Percentiles rank a stretch among this genome's conserved stretches.
These are phyloP conservation scores for Carex scoparia DNA, from an alignment of 176 grass and related monocot genomes.

Conservation along the genomic window DNA sequence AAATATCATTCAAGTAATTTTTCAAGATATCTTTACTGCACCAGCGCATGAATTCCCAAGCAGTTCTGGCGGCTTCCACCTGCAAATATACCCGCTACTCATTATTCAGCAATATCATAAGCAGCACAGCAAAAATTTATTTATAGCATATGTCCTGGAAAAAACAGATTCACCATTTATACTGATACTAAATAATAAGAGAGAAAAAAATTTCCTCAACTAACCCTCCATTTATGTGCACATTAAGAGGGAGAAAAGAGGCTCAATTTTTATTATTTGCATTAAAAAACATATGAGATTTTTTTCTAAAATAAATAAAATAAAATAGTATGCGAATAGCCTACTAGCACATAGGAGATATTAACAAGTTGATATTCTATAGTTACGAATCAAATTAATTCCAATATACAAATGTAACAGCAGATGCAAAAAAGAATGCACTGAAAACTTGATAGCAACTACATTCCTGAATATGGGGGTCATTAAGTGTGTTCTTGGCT, in stretches of 20 bases:
- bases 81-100: not conserved
- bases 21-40: not conserved
- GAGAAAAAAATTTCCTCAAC: not conserved
- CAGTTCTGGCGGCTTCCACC: not conserved
- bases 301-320: too few species aligned
- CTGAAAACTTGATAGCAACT: not conserved
- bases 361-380: not conserved
- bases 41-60: not conserved
- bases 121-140: not conserved
- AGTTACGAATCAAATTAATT: not conserved
- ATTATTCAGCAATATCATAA: not conserved
- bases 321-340: too few species aligned
- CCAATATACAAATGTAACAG: not conserved
- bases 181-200: not conserved
- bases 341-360: not conserved
- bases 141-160: not conserved
- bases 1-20: not conserved
- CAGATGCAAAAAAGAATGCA: not conserved
- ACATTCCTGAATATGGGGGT: slow-evolving; percentile 71
- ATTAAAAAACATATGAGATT: not conserved
- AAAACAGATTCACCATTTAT: not conserved
- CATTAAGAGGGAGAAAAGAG: not conserved
- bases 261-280: not conserved
- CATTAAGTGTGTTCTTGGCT: slow-evolving; percentile 77
- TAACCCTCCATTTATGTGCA: not conserved